Base-by-base conservation (phyloP, 2,329 filamentous ascomycete species). In the Arachnomyces sp. region DNA sequence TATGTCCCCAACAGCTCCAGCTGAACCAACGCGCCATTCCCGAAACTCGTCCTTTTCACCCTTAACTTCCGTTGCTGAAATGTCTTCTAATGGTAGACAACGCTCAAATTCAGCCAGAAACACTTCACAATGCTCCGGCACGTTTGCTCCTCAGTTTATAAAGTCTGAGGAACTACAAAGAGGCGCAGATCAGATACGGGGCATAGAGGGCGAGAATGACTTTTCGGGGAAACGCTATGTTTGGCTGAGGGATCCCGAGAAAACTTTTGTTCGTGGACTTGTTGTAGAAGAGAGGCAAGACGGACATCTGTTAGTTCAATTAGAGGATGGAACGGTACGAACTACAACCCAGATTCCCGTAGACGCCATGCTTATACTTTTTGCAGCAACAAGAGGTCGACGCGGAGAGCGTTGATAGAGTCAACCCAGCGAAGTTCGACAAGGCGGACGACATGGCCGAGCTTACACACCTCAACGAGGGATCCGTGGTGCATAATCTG, bases 401-500 rank as follows among this genome's bases (percentile, higher is more conserved):
- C 50, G 68, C 77, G 38, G 89, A 96, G 54, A 83, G 80, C 53
- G 88, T 95, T 51, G 93, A 98, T 72, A 96, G 95, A 66, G 93
- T 98, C 70, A 98, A 98, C 65, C 92, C 92, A 34, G 90, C 90
- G 56, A 98, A 98, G 36, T 98, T 98, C 67, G 92, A 98, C 75
- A 98, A 95, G 66, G 90, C 90, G 49, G 88, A 93, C 67, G 93
- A 98, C 64, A 98, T 98, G 92, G 92, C 93, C 16, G 92, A 98
- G 63, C 75, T 98, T 57, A 98, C 92, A 4, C 92, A 98, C 64
- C 71, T 98, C 48, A 98, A 98, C 65, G 92, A 98, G 67, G 85
- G 90, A 15, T 96, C 92, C 0, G 92, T 98, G 38, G 89, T 98
- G 38, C 89, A 98, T 67, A 98, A 98, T 59, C 75, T 98, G 42